Conservation (phyloP, 192 early-diverging fungal genomes). For the Entomortierella chlamydospora region DNA sequence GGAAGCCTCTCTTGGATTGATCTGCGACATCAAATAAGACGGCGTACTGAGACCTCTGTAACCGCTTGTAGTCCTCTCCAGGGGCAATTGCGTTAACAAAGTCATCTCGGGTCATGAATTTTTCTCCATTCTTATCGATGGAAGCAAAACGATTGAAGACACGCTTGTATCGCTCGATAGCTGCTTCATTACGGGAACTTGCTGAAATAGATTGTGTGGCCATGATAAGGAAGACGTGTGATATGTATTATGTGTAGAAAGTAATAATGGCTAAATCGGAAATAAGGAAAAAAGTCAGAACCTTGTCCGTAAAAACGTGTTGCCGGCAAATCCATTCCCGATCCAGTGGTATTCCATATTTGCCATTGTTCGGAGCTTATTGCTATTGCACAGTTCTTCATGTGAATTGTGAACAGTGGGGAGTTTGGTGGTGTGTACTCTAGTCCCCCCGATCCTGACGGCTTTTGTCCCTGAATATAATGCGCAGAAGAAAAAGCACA, state of each 20-base stretch:
- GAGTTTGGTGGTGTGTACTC: too few relatives aligned
- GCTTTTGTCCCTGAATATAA: neutral
- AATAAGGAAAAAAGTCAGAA: neutral
- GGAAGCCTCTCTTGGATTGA: slow-evolving; percentile 53
- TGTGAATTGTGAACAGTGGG: too few relatives aligned
- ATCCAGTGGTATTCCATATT: neutral
- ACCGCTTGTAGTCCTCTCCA: slow-evolving; percentile 67
- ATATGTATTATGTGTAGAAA: neutral
- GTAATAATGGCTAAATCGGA: neutral
- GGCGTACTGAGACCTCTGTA: slow-evolving; percentile 66
- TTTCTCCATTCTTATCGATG: slow-evolving; percentile 59
- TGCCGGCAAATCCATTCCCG: neutral
- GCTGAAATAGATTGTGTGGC: neutral
- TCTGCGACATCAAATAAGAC: slow-evolving; percentile 71
- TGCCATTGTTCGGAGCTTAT: too few relatives aligned
- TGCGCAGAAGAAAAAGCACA: neutral
- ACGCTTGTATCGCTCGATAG: slow-evolving; percentile 57
- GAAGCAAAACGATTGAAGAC: slow-evolving; percentile 63
- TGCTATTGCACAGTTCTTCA: too few relatives aligned
- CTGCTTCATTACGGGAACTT: neutral
- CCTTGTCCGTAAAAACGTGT: neutral
- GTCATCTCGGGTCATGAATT: slow-evolving; percentile 69
- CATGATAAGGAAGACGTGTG: neutral
- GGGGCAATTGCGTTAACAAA: slow-evolving; percentile 69
- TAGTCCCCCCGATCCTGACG: neutral